A percentile compares a stretch with the other conserved stretches of the same genome.
These are phyloP conservation scores for Flammula alnicola DNA, from an alignment of 1,284 basidiomycete species.

Conservation along the genomic window DNA sequence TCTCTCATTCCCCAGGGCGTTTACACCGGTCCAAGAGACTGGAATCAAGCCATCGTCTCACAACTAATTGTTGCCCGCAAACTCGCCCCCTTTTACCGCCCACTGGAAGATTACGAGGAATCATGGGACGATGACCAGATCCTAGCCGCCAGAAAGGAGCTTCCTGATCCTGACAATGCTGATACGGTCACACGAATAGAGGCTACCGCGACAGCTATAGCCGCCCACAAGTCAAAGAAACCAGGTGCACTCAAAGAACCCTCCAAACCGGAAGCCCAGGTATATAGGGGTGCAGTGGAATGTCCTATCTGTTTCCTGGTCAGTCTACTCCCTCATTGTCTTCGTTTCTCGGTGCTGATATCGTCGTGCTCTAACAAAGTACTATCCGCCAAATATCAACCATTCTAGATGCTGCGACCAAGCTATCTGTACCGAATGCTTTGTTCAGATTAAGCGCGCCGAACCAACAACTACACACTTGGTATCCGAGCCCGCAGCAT, in stretches of 20 bases:
- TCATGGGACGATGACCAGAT: conserved; percentile 87
- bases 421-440: conserved; percentile 98
- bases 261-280: conserved; percentile 70
- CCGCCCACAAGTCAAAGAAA: conserved; percentile 50
- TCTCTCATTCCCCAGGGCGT: conserved; percentile 87
- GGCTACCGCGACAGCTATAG: conserved; percentile 31
- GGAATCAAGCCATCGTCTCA: conserved; percentile 87
- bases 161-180: conserved; percentile 47
- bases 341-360: conserved; percentile 21
- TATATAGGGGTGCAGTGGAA: conserved; percentile 89
- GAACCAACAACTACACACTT: conserved; percentile 94
- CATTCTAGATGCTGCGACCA: conserved; percentile 97
- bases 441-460: conserved; percentile 96
- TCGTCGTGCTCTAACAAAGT: conserved; percentile 59
- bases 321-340: conserved; percentile 41
- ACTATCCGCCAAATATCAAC: conserved; percentile 96
- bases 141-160: conserved; percentile 72
- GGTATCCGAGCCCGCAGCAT: conserved; percentile 92
- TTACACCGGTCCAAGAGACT: conserved; percentile 88
- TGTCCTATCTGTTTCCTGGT: conserved; percentile 99
- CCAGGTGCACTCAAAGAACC: conserved; percentile 60
- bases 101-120: conserved; percentile 91
- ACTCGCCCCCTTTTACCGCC: conserved; percentile 95
- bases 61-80: conserved; percentile 87
- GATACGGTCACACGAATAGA: conserved; percentile 46